phyloP scores from a whole-genome alignment of 2,329 filamentous ascomycete species.

The Xylaria sp. region DNA sequence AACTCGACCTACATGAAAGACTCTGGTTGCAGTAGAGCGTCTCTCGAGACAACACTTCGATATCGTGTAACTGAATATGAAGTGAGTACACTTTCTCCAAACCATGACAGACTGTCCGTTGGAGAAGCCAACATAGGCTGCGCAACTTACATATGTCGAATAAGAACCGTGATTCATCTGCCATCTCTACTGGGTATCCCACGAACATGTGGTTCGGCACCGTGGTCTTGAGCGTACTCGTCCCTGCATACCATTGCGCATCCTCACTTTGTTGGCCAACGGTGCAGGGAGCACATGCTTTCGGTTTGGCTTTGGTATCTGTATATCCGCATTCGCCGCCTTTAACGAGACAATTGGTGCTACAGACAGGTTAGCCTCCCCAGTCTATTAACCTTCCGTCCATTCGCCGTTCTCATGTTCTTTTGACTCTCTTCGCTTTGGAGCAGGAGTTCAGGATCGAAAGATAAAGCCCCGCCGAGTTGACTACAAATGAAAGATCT shows the following conservation, averaged over 20 bases:
- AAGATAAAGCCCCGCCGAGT: slow-evolving; percentile 8
- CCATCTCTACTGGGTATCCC: slow-evolving; percentile 31
- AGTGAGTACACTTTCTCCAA: slow-evolving; percentile 11
- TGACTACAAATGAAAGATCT: slow-evolving; percentile 26
- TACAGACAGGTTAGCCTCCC: slow-evolving; percentile 23
- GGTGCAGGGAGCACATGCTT: slow-evolving; percentile 19
- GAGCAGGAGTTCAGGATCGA: neutral
- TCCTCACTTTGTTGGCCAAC: slow-evolving; percentile 19
- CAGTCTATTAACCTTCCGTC: neutral
- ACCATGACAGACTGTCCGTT: neutral
- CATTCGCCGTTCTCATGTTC: neutral
- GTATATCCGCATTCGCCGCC: slow-evolving; percentile 35
- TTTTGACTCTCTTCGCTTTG: neutral
- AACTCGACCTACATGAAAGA: slow-evolving; percentile 25
- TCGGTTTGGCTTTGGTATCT: slow-evolving; percentile 27
- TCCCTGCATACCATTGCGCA: slow-evolving; percentile 26
- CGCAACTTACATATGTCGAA: slow-evolving; percentile 33
- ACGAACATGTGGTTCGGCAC: slow-evolving; percentile 29
- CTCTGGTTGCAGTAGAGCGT: slow-evolving; percentile 24
- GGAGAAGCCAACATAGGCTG: neutral
- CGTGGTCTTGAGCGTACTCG: slow-evolving; percentile 24
- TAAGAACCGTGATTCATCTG: slow-evolving; percentile 30
- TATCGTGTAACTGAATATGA: slow-evolving; percentile 29
- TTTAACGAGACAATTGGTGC: slow-evolving; percentile 36
- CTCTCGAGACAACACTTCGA: slow-evolving; percentile 31